Evolutionary conservation across 2,329 filamentous ascomycete genomes (phyloP).

Genomic region (Paracoccidioides lutzii): DNA sequence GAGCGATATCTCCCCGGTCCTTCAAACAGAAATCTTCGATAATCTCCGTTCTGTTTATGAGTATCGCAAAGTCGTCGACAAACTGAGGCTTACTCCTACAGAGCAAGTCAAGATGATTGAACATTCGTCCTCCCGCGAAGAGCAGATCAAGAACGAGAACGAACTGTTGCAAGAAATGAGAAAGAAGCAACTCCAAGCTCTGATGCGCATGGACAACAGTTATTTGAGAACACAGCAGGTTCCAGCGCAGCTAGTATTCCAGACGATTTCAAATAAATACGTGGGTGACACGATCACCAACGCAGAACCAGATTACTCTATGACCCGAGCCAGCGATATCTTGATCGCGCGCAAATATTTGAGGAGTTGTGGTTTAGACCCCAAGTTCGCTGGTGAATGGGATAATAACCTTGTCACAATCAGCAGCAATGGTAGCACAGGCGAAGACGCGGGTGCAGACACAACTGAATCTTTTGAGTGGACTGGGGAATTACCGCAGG

Average conservation of each 20-base stretch:
- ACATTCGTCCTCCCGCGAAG: slow-evolving; percentile 12
- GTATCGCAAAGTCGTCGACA: slow-evolving; percentile 13
- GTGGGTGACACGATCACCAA: slow-evolving; percentile 8
- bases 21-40: slow-evolving; percentile 25
- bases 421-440: neutral
- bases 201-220: slow-evolving; percentile 24
- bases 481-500: slow-evolving; percentile 1
- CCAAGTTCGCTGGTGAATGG: slow-evolving; percentile 23
- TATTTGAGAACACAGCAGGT: slow-evolving; percentile 13
- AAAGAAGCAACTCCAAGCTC: slow-evolving; percentile 19
- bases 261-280: slow-evolving; percentile 14
- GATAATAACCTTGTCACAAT: slow-evolving; percentile 16
- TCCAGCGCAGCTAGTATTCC: slow-evolving; percentile 20
- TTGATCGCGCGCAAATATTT: slow-evolving; percentile 21
- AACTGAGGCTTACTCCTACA: slow-evolving; percentile 16
- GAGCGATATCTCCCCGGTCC: slow-evolving; percentile 19
- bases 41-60: slow-evolving; percentile 18
- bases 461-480: slow-evolving; percentile 3
- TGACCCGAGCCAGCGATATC: slow-evolving; percentile 22
- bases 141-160: slow-evolving; percentile 21
- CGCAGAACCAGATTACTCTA: slow-evolving; percentile 15
- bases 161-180: slow-evolving; percentile 21
- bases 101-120: slow-evolving; percentile 15
- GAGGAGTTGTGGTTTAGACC: slow-evolving; percentile 18
- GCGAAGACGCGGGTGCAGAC: slow-evolving; percentile 3